Conservation (phyloP, 345 rosid species). For the Trapa bicornis region DNA sequence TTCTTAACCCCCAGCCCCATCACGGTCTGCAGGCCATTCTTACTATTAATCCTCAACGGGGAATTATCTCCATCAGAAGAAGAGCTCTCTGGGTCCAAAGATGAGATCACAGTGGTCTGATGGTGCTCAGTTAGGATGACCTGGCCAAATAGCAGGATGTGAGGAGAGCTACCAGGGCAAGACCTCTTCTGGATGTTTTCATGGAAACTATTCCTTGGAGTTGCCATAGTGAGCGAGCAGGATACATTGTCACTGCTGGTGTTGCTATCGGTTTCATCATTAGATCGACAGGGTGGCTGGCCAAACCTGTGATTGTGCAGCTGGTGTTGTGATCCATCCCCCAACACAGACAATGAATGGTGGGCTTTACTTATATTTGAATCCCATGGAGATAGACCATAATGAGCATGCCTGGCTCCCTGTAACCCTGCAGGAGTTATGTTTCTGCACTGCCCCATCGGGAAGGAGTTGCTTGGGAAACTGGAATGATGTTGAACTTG, state of each 20-base stretch:
- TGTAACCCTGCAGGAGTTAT: constrained; percentile 86
- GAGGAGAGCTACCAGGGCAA: constrained; percentile 17
- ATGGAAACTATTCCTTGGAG: constrained; percentile 23
- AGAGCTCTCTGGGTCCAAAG: constrained; percentile 52
- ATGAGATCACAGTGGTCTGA: constrained; percentile 43
- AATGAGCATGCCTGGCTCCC: constrained; percentile 99
- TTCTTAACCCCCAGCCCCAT: constrained; percentile 31
- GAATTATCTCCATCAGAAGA: constrained; percentile 50
- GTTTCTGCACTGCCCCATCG: constrained; percentile 30
- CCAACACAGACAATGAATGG: constrained; percentile 37
- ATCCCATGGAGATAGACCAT: constrained; percentile 62
- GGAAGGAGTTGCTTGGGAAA: constrained; percentile 46
- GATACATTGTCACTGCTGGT: constrained; percentile 30
- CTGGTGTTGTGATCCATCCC: constrained; percentile 32
- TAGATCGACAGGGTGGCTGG: constrained; percentile 15
- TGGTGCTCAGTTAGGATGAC: constrained; percentile 53
- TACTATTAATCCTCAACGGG: constrained; percentile 28
- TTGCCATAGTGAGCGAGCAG: constrained; percentile 58
- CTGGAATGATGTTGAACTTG: constrained; percentile 46
- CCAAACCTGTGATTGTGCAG: constrained; percentile 9
- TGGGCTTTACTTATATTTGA: constrained; percentile 42
- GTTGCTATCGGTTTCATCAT: constrained; percentile 16
- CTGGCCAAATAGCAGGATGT: constrained; percentile 74
- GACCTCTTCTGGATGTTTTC: constrained; percentile 33
- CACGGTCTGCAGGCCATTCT: constrained; percentile 11